Conservation (phyloP, 1,284 basidiomycete genomes). For the Ganoderma meredithae region DNA sequence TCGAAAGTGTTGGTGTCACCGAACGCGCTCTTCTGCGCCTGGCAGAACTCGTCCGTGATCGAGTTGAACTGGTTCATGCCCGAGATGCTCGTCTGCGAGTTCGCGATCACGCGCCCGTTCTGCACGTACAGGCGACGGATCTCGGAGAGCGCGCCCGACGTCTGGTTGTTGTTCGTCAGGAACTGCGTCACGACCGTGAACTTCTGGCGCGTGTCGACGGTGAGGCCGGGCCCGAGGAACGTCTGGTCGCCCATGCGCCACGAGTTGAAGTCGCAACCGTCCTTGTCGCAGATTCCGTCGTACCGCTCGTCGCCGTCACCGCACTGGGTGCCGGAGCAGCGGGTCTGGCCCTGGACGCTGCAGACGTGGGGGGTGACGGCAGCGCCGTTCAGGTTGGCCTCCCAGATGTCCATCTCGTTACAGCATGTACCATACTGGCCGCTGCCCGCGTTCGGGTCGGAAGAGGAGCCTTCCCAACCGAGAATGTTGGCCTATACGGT, state of each 20-base stretch:
- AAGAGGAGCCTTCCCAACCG: slow-evolving; percentile 42
- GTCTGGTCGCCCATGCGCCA: slow-evolving; percentile 57
- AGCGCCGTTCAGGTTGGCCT: slow-evolving; percentile 58
- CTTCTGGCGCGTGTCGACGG: slow-evolving; percentile 52
- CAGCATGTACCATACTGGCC: slow-evolving; percentile 60
- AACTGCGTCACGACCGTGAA: slow-evolving; percentile 66
- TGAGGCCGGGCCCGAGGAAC: slow-evolving; percentile 56
- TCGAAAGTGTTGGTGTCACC: slow-evolving; percentile 55
- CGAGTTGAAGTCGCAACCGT: slow-evolving; percentile 66
- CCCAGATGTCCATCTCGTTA: slow-evolving; percentile 67
- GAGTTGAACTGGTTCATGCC: slow-evolving; percentile 48
- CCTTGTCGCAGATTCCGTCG: slow-evolving; percentile 54
- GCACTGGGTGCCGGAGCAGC: slow-evolving; percentile 46
- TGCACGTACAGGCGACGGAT: slow-evolving; percentile 63
- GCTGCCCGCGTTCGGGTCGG: slow-evolving; percentile 45
- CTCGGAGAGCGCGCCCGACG: slow-evolving; percentile 53
- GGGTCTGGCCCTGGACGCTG: slow-evolving; percentile 47
- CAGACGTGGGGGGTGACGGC: slow-evolving; percentile 63
- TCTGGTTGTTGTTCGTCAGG: slow-evolving; percentile 53
- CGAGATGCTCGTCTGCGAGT: slow-evolving; percentile 53
- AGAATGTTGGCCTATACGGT: slow-evolving; percentile 43
- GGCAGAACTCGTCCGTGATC: slow-evolving; percentile 48
- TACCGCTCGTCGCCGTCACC: slow-evolving; percentile 43
- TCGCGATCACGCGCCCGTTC: slow-evolving; percentile 57
- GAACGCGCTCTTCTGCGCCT: slow-evolving; percentile 47